A percentile compares a stretch with the other conserved stretches of the same genome.
Conservation (phyloP, 2,329 filamentous ascomycete genomes). For the Verticillium tricorpus region DNA sequence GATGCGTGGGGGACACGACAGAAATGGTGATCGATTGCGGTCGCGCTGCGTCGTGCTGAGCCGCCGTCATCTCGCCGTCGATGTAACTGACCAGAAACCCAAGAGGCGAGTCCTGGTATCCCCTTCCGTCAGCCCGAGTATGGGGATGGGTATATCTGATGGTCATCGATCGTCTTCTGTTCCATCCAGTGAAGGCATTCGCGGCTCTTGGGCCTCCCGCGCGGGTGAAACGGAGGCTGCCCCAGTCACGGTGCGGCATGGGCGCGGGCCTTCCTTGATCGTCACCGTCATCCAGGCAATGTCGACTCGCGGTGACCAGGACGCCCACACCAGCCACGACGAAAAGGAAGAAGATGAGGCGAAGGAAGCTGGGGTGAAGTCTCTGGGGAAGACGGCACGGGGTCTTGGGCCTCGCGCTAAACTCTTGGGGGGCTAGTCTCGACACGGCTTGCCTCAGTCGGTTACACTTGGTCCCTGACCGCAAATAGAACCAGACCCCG, state of each 20-base stretch:
- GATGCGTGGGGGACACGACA: background rate
- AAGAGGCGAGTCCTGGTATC: background rate
- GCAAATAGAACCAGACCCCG: background rate
- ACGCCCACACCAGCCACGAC: background rate
- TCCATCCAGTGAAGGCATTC: background rate
- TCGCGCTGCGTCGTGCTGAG: background rate
- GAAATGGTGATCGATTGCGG: background rate
- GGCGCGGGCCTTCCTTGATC: background rate
- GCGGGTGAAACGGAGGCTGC: background rate
- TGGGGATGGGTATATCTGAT: background rate
- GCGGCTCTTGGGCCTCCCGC: background rate
- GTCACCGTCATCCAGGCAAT: background rate
- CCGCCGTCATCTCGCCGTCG: background rate
- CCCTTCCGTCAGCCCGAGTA: background rate
- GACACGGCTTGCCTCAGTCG: background rate
- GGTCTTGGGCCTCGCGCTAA: background rate
- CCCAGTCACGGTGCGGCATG: background rate
- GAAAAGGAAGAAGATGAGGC: background rate
- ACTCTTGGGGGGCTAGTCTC: background rate
- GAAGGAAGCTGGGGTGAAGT: background rate
- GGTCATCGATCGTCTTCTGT: background rate
- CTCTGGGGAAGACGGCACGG: background rate
- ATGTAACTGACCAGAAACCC: background rate
- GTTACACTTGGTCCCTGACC: background rate
- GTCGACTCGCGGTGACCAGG: background rate